Percentiles rank a stretch among this genome's conserved stretches.
These are phyloP conservation scores for Phytopythium aichiense DNA, from an alignment of 352 stramenopile genomes.

Conservation along the genomic window DNA sequence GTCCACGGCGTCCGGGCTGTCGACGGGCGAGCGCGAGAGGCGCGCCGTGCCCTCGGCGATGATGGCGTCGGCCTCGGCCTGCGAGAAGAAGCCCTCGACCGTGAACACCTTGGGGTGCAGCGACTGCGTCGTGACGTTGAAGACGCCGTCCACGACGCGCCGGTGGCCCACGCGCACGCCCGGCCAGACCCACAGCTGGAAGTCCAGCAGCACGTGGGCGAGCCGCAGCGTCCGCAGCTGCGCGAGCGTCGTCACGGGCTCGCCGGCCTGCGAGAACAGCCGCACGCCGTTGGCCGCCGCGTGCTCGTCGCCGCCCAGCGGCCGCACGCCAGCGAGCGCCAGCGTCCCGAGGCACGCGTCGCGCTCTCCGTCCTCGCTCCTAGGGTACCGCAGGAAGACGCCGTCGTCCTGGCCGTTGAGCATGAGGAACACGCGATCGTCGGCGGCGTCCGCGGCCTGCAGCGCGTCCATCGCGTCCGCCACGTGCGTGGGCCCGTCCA, in stretches of 20 bases:
- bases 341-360: conserved; percentile 44
- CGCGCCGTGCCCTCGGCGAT: conserved; percentile 42
- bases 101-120: conserved; percentile 61
- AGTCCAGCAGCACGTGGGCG: conserved; percentile 62
- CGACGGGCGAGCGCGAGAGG: conserved; percentile 51
- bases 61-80: conserved; percentile 52
- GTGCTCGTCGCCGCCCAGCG: conserved; percentile 42
- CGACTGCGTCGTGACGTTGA: conserved; percentile 56
- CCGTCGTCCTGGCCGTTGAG: conserved; percentile 66
- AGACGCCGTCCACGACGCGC: conserved; percentile 38
- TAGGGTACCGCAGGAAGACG: conserved; percentile 28
- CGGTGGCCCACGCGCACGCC: conserved; percentile 62
- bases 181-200: conserved; percentile 76
- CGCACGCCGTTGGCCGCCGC: conserved; percentile 50
- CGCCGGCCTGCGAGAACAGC: conserved; percentile 48
- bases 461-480: conserved; percentile 22
- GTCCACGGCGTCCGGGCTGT: conserved; percentile 47
- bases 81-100: conserved; percentile 56
- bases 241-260: conserved; percentile 30
- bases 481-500: conserved; percentile 29
- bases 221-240: conserved; percentile 39
- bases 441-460: conserved; percentile 4
- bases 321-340: conserved; percentile 24
- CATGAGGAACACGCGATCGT: conserved; percentile 55
- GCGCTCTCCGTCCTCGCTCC: conserved; percentile 9